phyloP scores from a whole-genome alignment of 129 eudicot genomes.

The Erigeron canadensis region DNA sequence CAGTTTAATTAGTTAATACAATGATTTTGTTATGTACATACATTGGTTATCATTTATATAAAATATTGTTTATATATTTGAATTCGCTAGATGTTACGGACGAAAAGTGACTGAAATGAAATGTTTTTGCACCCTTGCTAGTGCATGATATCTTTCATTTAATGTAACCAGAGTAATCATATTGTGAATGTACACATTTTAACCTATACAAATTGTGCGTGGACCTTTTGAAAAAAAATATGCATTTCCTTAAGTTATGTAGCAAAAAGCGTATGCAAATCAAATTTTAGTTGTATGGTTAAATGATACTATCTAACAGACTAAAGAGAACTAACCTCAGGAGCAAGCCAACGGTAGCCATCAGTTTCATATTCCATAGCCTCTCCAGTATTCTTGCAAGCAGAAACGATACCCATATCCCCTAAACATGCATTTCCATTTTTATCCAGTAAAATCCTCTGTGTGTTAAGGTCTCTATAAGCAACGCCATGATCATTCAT shows the following conservation, averaged over 20 bases:
- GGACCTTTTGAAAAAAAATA: not conserved
- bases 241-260: not conserved
- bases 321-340: conserved; percentile 69
- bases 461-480: conserved; percentile 84
- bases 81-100: no score
- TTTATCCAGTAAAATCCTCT: conserved; percentile 76
- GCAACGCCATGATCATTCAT: conserved; percentile 93
- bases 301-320: not conserved
- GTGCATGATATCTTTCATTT: not conserved
- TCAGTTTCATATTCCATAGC: conserved; percentile 98
- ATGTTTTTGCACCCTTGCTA: not conserved
- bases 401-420: conserved; percentile 92
- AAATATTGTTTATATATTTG: no score
- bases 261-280: not conserved
- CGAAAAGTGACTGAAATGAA: no score
- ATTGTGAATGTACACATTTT: not conserved
- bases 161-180: not conserved
- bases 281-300: not conserved
- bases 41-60: no score
- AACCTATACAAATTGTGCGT: not conserved
- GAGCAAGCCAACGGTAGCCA: conserved; percentile 99
- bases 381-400: conserved; percentile 78
- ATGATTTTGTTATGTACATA: no score
- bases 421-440: conserved; percentile 92
- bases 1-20: no score